Base-by-base conservation (phyloP, 768 basidiomycete genomes). In the Boletus rubescentipes region DNA sequence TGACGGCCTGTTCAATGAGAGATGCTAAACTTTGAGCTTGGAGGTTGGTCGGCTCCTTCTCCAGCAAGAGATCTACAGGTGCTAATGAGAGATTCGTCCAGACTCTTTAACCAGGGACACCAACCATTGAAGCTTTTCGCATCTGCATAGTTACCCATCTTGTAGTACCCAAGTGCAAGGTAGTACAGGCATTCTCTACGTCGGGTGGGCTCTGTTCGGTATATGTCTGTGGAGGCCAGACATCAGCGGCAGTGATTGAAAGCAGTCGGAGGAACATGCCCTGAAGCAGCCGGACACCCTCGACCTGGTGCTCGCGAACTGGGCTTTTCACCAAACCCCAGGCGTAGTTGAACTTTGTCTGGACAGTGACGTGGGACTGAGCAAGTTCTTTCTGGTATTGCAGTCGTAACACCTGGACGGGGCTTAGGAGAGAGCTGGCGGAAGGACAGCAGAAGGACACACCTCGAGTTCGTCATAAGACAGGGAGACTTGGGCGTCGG, bases 271-370 rank as follows among this genome's bases (percentile, higher is more conserved):
- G 37, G 63, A 73, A 55, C 46, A 20, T 63, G 86, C 96, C 95
- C 83, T 96, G 93, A 51, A 99, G 76, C 41, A 98, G 67, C 59
- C 84, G 83, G 44, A 98, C 93, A 20, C 97, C 97, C 66, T 97
- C 91, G 0, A 89, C 90, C 66, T 98, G 94, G 63, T 97, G 82
- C 30, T 91, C 87, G 38, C 83, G 80, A 61, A 83, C 71, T 12
- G 89, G 90, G 63, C 91, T 92, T 77, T 98, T 98, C 48, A 98
- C 91, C 31, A 96, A 78, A 3, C 96, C 96, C 96, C 96, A 97
- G 37, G 92, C 84, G 72, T 89, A 95, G 75, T 98, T 98, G 78
- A 99, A 99, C 70, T 93, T 95, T 37, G 94, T 96, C 74, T 99
- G 97, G 8, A 87, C 82, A 10, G 92, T 93, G 54, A 97, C 81